A percentile compares a stretch with the other conserved stretches of the same genome.
Conservation (phyloP, 2,329 filamentous ascomycete genomes). For the Trichoderma sp. region DNA sequence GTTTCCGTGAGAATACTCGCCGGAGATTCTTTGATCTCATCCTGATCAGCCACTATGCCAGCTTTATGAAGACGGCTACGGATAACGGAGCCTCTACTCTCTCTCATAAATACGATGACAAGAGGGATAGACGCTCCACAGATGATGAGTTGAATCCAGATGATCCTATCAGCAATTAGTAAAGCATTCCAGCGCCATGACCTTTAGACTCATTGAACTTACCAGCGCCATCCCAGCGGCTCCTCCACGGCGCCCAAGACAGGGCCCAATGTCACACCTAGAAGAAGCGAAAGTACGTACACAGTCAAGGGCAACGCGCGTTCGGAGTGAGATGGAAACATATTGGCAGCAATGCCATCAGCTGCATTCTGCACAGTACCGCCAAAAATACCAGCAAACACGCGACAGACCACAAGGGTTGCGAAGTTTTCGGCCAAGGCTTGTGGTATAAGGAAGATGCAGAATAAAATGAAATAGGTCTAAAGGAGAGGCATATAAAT, state of each 20-base stretch:
- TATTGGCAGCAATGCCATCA: neutral
- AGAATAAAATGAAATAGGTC: neutral
- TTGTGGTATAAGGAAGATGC: neutral
- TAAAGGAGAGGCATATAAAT: neutral
- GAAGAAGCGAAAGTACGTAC: neutral
- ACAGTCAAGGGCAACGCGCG: neutral
- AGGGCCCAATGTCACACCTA: neutral
- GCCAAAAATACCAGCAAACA: neutral
- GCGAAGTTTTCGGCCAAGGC: neutral
- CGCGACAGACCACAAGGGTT: neutral
- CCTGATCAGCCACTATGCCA: neutral
- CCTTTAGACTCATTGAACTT: neutral
- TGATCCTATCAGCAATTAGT: neutral
- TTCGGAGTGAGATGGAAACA: neutral
- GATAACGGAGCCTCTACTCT: neutral
- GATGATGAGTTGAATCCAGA: neutral
- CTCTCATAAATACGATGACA: neutral
- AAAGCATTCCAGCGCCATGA: neutral
- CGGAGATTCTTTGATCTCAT: neutral
- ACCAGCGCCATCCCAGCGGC: neutral
- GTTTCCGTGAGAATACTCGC: neutral
- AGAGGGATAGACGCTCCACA: neutral
- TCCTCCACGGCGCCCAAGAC: neutral
- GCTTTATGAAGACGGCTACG: neutral
- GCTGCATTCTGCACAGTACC: neutral